Conservation (phyloP, 805 yeast species). For the Cyberlindnera samutprakarnensis region DNA sequence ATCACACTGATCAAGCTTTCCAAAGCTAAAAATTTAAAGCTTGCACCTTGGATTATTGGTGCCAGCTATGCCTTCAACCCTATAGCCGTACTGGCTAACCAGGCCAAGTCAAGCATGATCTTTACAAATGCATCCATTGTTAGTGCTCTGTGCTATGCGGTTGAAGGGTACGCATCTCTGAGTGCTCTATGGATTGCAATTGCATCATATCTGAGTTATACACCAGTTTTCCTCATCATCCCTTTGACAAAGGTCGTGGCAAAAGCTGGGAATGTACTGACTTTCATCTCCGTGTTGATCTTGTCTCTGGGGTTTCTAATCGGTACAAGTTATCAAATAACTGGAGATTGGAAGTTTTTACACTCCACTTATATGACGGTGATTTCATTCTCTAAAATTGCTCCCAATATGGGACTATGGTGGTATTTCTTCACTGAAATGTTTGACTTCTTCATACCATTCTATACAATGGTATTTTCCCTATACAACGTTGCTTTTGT, state of each 20-base stretch:
- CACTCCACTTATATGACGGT: slow-evolving; percentile 48
- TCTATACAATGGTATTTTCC: slow-evolving; percentile 80
- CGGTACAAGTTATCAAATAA: slow-evolving; percentile 30
- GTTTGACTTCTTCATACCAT: slow-evolving; percentile 81
- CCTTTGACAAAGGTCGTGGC: slow-evolving; percentile 36
- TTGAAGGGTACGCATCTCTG: slow-evolving; percentile 28
- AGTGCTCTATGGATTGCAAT: slow-evolving; percentile 50
- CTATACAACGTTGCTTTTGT: slow-evolving; percentile 59
- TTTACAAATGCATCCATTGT: slow-evolving; percentile 55
- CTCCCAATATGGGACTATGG: slow-evolving; percentile 95
- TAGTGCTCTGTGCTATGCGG: slow-evolving; percentile 37
- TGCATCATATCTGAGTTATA: slow-evolving; percentile 56
- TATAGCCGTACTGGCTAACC: slow-evolving; percentile 55
- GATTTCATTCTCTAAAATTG: slow-evolving; percentile 56
- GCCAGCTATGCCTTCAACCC: slow-evolving; percentile 77
- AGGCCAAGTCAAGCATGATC: slow-evolving; percentile 59
- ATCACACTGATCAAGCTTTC: slow-evolving; percentile 44
- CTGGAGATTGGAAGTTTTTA: slow-evolving; percentile 40
- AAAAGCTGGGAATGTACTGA: slow-evolving; percentile 14
- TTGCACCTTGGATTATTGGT: slow-evolving; percentile 40
- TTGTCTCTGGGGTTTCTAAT: slow-evolving; percentile 24
- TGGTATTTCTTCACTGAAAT: slow-evolving; percentile 97
- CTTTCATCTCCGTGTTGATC: slow-evolving; percentile 23
- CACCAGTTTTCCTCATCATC: slow-evolving; percentile 51
- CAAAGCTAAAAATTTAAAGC: slow-evolving; percentile 20